Base-by-base conservation (phyloP, 2,329 filamentous ascomycete species). In the Penicillium fuscoglaucum region DNA sequence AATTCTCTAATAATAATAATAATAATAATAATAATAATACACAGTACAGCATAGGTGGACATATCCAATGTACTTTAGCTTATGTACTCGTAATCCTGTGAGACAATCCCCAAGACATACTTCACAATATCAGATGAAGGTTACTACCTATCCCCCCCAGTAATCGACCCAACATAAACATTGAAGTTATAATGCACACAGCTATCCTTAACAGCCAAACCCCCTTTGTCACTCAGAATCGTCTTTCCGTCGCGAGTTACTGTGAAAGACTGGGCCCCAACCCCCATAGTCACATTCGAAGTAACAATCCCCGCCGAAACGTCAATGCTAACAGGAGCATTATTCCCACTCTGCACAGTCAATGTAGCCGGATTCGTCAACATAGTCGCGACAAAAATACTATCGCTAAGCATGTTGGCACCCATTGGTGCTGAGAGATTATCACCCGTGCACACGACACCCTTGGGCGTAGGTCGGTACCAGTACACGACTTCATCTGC, bases 101-200 rank as follows among this genome's bases (percentile, higher is more conserved):
- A 43, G 15, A 24, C 12, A 28, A 19, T 19, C 9, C 4, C 43
- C 26, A 12, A 29, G 17, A 29, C 9, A 26, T 35, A 17, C 19
- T 24, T 15, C 45, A 21, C 21, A 31, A 19, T 26, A 26, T 48
- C 15, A 6, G 4, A 17, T 35, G 19, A 21, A 21, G 19, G 13
- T 17, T 3, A 33, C 29, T 31, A 17, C 12, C 26, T 33, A 33
- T 2, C 29, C 7, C 10, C 26, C 28, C 26, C n/a, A 28, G 17
- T 44, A 15, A 44, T 45, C 8, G 39, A 52, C 12, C 72, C 72
- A 15, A 72, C 68, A 59, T 72, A 74, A 12, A 71, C 71, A 61
- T 74, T 74, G 55, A 67, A 73, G 31, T 74, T 74, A 52, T 74
- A 74, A 40, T 60, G 60, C 26, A 64, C 57, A 46, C 71, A 73